phyloP scores from a whole-genome alignment of 257 asterid genomes.

The Solanum tarapatanum region DNA sequence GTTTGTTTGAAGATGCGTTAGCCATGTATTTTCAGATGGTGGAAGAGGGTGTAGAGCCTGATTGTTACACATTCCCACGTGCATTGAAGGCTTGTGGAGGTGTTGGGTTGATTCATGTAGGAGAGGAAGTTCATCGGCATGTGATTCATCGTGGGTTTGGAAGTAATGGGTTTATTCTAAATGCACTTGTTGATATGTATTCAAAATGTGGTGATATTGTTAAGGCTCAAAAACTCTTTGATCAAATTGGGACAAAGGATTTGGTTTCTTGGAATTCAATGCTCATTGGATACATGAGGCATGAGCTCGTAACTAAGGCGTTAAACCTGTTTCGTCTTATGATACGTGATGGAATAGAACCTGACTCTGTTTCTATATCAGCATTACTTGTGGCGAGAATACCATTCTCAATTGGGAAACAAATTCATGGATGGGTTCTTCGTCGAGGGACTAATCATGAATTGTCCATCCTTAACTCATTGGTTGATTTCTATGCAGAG shows the following conservation, averaged over 20 bases:
- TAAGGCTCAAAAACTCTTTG: slow-evolving; percentile 45
- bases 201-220: slow-evolving; percentile 78
- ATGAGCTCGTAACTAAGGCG: slow-evolving; percentile 45
- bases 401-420: slow-evolving; percentile 20
- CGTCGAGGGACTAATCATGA: slow-evolving; percentile 45
- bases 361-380: slow-evolving; percentile 50
- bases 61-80: slow-evolving; percentile 69
- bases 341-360: slow-evolving; percentile 37
- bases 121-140: slow-evolving; percentile 77
- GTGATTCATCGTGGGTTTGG: slow-evolving; percentile 47
- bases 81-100: slow-evolving; percentile 83
- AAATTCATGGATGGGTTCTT: slow-evolving; percentile 66
- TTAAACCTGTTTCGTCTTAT: slow-evolving; percentile 23
- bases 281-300: slow-evolving; percentile 54
- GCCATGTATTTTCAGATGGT: slow-evolving; percentile 85
- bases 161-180: slow-evolving; percentile 37
- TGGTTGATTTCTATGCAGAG: slow-evolving; percentile 52
- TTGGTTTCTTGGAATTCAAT: slow-evolving; percentile 79
- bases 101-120: slow-evolving; percentile 49
- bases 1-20: slow-evolving; percentile 65
- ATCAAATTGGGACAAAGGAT: slow-evolving; percentile 34
- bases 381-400: slow-evolving; percentile 28
- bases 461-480: slow-evolving; percentile 42
- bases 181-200: slow-evolving; percentile 68
- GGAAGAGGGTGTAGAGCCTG: slow-evolving; percentile 78